Percentiles rank a stretch among this genome's conserved stretches.
These are phyloP conservation scores for Lachnellula willkommii DNA, from an alignment of 2,329 filamentous ascomycete species.

Conservation along the genomic window DNA sequence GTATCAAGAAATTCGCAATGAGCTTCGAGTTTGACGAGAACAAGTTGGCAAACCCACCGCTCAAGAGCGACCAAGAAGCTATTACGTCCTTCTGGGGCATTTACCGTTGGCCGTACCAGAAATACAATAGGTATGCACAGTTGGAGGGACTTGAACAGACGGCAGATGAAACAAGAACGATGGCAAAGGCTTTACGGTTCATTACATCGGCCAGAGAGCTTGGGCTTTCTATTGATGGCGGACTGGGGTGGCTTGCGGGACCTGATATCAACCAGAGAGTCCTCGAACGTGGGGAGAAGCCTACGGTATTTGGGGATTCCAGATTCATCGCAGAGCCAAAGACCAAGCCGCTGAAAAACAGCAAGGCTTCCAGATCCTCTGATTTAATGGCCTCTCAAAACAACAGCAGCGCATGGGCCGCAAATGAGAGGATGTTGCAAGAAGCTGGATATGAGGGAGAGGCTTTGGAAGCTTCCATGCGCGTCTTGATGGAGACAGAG, in stretches of 20 bases:
- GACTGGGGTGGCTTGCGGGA: slow-evolving; percentile 61
- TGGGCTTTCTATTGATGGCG: slow-evolving; percentile 62
- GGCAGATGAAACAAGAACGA: slow-evolving; percentile 57
- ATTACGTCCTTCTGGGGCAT: slow-evolving; percentile 57
- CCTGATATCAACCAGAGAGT: slow-evolving; percentile 51
- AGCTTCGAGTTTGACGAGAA: slow-evolving; percentile 62
- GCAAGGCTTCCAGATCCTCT: background rate
- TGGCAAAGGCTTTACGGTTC: slow-evolving; percentile 55
- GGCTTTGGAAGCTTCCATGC: slow-evolving; percentile 14
- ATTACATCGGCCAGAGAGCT: slow-evolving; percentile 54
- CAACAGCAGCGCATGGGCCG: background rate
- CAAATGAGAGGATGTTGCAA: slow-evolving; percentile 21
- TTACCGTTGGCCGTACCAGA: slow-evolving; percentile 58
- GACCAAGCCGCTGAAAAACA: slow-evolving; percentile 16
- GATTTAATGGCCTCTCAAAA: background rate
- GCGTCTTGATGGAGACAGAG: slow-evolving; percentile 20
- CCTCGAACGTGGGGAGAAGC: slow-evolving; percentile 33
- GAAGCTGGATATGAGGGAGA: slow-evolving; percentile 25
- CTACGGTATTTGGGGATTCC: slow-evolving; percentile 42
- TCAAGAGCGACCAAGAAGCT: slow-evolving; percentile 51
- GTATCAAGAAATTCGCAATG: slow-evolving; percentile 60
- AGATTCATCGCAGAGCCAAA: slow-evolving; percentile 32
- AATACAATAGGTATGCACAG: slow-evolving; percentile 54
- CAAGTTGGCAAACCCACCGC: slow-evolving; percentile 44
- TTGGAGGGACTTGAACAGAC: slow-evolving; percentile 56